These are phyloP conservation scores for Ophiostoma montium DNA, from an alignment of 2,329 filamentous ascomycete species.

Conservation along the genomic window DNA sequence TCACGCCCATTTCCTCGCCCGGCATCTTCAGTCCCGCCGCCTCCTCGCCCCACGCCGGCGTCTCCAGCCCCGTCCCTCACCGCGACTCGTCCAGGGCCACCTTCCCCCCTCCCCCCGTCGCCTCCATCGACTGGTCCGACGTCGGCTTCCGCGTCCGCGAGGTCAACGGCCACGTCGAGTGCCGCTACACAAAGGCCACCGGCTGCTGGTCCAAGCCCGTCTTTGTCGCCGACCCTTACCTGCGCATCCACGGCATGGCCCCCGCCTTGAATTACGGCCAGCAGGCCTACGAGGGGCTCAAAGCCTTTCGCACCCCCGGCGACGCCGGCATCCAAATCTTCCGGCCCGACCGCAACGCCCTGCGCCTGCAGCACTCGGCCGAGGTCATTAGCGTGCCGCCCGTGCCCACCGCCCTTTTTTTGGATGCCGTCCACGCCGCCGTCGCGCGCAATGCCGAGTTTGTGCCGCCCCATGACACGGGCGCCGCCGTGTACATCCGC, in stretches of 20 bases:
- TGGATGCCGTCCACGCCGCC: constrained; percentile 62
- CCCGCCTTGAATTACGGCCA: constrained; percentile 94
- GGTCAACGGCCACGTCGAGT: constrained; percentile 87
- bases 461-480: constrained; percentile 78
- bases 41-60: too few species aligned
- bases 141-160: constrained; percentile 88
- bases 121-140: constrained; percentile 84
- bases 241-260: constrained; percentile 88
- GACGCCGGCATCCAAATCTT: constrained; percentile 67
- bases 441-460: constrained; percentile 81
- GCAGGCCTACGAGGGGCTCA: constrained; percentile 96
- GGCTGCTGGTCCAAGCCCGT: constrained; percentile 63
- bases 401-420: constrained; percentile 63
- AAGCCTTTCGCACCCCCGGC: constrained; percentile 72
- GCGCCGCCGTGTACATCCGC: constrained; percentile 84
- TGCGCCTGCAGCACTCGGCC: constrained; percentile 72
- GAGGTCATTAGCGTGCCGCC: constrained; percentile 70
- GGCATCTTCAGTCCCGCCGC: neutral
- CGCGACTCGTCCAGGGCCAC: constrained; percentile 25
- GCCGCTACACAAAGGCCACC: constrained; percentile 60
- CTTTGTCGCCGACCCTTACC: constrained; percentile 71
- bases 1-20: neutral
- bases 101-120: constrained; percentile 66
- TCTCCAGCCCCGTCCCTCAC: too few species aligned
- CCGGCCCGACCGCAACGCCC: constrained; percentile 72